Evolutionary conservation across 768 basidiomycete species (phyloP), one percentile per base, ranked within the genome.

Genomic region (Suillus subaureus): DNA sequence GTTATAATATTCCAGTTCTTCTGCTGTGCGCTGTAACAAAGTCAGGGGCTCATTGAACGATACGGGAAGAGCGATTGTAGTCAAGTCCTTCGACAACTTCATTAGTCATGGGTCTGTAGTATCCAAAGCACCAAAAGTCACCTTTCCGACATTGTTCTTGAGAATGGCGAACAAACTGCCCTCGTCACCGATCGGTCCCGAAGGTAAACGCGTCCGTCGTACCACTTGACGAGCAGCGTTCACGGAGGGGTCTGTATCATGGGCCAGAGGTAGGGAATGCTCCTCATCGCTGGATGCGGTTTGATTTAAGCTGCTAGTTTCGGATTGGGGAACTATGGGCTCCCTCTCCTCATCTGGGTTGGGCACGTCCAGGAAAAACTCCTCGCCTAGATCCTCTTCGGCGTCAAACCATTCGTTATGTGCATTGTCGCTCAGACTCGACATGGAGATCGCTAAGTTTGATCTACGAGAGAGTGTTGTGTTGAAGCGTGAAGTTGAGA

Each of bases 121-220:
- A 42, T 33, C 63, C 61, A 37, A 42, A 67, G 23, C 61, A 31
- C 26, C 62, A 64, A 15, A 39, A 64, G 75, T 23, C 61, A 92
- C 93, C 82, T 94, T 94, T 61, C 93, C 93, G 56, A 95, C 89
- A 70, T 93, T 95, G 79, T 93, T 94, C 79, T 93, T 93, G 55
- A 96, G 77, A 39, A 95, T 87, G 1, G 89, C 79, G 70, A 94
- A 93, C 42, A 95, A 78, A 72, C 92, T 93, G 12, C 92, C 91
- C 77, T 95, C 92, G 62, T 94, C 93, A 4, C 84, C 86, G 28
- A 85, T 80, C 18, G 86, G 81, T 7, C 82, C 81, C 23, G 85
- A 84, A 21, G 92, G 91, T 57, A 93, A 78, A 47, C 78, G 79
- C 3, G 84, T 85, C 67, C 92, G 82, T 65, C 86, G 81, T 11